A percentile compares a stretch with the other conserved stretches of the same genome.
Conservation (phyloP, 106 monocot genomes). For the Dioscorea zingiberensis region DNA sequence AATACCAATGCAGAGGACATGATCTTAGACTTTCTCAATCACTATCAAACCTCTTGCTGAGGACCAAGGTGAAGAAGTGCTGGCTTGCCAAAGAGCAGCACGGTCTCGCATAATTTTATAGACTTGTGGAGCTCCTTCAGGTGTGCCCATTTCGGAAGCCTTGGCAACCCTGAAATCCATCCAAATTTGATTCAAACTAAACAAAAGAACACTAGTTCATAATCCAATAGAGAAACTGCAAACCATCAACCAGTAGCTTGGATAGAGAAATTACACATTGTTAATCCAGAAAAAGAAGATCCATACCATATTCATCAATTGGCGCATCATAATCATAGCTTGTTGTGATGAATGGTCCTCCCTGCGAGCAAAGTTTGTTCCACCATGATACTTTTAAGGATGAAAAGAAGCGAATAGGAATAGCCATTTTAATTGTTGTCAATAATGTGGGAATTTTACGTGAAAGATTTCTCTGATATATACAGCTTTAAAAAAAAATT, state of each 20-base stretch:
- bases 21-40: no score
- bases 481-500: no score
- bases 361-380: slow-evolving; percentile 97
- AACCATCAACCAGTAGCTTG: background rate
- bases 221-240: background rate
- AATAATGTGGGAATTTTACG: no score
- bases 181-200: background rate
- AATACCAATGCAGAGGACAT: no score
- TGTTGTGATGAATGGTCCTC: slow-evolving; percentile 97
- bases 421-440: no score
- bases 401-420: background rate
- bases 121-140: slow-evolving; percentile 79
- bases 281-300: slow-evolving; percentile 6
- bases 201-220: background rate
- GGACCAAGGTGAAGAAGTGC: slow-evolving; percentile 47
- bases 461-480: no score
- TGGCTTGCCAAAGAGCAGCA: slow-evolving; percentile 52
- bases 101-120: slow-evolving; percentile 67
- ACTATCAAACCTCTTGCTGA: slow-evolving; percentile 60
- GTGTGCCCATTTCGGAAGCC: slow-evolving; percentile 95
- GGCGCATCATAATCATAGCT: slow-evolving; percentile 99
- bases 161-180: slow-evolving; percentile 50
- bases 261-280: background rate
- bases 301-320: slow-evolving; percentile 89
- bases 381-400: slow-evolving; percentile 83